Evolutionary conservation across 768 basidiomycete genomes (phyloP).

Genomic region (Tylopilus vinaceipallidus): DNA sequence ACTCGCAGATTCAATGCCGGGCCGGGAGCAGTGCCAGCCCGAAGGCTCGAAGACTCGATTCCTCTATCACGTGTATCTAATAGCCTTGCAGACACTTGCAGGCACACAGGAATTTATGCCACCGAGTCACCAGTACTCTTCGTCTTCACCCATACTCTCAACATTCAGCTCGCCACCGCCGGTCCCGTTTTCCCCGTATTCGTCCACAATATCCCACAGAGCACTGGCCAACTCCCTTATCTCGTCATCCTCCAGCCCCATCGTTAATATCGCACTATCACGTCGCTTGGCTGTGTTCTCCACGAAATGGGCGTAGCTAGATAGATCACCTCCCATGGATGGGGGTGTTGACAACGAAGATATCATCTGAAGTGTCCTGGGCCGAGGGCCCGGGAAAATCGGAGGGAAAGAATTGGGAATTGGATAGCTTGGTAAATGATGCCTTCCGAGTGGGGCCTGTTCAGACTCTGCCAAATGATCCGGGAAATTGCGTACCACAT

Average conservation of each 20-base stretch:
- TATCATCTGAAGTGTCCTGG: slow-evolving; percentile 28
- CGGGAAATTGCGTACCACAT: slow-evolving; percentile 35
- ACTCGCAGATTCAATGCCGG: too few relatives aligned
- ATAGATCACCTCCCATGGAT: slow-evolving; percentile 42
- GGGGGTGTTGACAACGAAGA: slow-evolving; percentile 48
- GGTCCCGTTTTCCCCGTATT: slow-evolving; percentile 29
- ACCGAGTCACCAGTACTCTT: slow-evolving; percentile 5
- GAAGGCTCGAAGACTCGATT: too few relatives aligned
- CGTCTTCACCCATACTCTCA: slow-evolving; percentile 22
- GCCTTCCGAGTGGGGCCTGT: slow-evolving; percentile 32
- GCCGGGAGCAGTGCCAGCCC: too few relatives aligned
- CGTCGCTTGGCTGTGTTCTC: slow-evolving; percentile 43
- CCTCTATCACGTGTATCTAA: too few relatives aligned
- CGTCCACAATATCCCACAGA: slow-evolving; percentile 59
- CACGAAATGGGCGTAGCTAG: slow-evolving; percentile 50
- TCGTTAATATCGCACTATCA: slow-evolving; percentile 30
- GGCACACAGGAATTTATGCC: too few relatives aligned
- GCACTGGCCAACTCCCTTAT: slow-evolving; percentile 53
- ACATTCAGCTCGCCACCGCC: slow-evolving; percentile 22
- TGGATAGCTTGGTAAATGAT: slow-evolving; percentile 52
- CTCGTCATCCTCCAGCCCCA: slow-evolving; percentile 55
- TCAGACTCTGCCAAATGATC: slow-evolving; percentile 1
- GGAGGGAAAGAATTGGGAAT: slow-evolving; percentile 59
- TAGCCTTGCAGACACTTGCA: too few relatives aligned
- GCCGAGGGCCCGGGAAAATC: slow-evolving; percentile 33